These are phyloP conservation scores for Trifolium dubium DNA, from an alignment of 306 rosid genomes.

Conservation along the genomic window DNA sequence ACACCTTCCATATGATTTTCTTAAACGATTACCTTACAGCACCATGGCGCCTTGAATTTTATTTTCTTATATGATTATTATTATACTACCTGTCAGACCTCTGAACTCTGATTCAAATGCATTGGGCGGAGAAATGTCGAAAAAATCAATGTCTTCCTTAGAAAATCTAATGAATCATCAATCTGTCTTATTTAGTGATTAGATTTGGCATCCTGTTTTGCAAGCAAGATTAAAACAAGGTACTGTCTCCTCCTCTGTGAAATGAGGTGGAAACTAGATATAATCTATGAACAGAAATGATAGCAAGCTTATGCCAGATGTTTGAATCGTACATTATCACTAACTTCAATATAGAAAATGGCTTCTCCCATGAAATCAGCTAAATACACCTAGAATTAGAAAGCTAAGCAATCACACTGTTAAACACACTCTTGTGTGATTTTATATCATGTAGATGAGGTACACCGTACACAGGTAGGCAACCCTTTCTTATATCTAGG, in stretches of 20 bases:
- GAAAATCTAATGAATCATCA: neutral
- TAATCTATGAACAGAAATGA: neutral
- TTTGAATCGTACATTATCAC: neutral
- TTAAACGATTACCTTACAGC: neutral
- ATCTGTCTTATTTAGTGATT: neutral
- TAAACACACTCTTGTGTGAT: neutral
- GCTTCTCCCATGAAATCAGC: neutral
- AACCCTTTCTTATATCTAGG: neutral
- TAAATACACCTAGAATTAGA: neutral
- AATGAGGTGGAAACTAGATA: slow-evolving; percentile 3
- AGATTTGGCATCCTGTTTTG: neutral
- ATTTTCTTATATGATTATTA: neutral
- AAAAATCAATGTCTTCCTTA: neutral
- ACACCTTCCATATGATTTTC: neutral
- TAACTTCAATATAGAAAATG: neutral
- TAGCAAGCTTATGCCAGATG: slow-evolving; percentile 7
- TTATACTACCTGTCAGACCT: neutral
- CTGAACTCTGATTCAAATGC: neutral
- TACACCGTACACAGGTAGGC: neutral
- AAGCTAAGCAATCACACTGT: neutral
- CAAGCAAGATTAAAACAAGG: neutral
- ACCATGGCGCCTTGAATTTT: neutral
- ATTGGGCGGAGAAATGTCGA: neutral
- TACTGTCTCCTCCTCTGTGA: neutral
- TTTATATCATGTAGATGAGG: neutral